These are phyloP conservation scores for Amaranthus cruentus DNA, from an alignment of 148 eudicot species.

Conservation along the genomic window DNA sequence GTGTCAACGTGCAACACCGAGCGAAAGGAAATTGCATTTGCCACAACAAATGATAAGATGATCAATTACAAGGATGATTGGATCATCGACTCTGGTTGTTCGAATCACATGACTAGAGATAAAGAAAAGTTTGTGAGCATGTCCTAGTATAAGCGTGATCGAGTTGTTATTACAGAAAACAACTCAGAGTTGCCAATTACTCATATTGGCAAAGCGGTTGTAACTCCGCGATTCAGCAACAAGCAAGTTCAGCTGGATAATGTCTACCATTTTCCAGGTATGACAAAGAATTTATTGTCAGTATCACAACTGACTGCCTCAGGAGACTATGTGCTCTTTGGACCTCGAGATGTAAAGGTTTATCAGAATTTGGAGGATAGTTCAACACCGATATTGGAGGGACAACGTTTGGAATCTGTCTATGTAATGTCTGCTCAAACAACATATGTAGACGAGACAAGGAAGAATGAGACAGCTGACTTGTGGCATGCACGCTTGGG, in stretches of 20 bases:
- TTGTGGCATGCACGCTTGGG: constrained; percentile 20
- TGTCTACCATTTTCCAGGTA: constrained; percentile 11
- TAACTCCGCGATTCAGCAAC: background rate
- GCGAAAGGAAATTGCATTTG: background rate
- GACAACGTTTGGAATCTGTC: background rate
- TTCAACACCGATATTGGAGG: too few species aligned
- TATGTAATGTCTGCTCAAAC: constrained; percentile 17
- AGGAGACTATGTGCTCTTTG: background rate
- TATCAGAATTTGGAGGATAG: too few species aligned
- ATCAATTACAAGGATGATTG: too few species aligned
- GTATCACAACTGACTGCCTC: constrained; percentile 13
- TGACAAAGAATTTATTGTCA: constrained; percentile 12
- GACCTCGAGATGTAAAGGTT: too few species aligned
- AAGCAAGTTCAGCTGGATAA: background rate
- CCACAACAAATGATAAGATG: too few species aligned
- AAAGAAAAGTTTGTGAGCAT: background rate
- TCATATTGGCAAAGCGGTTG: constrained; percentile 2
- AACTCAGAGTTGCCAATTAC: constrained; percentile 7
- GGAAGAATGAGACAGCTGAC: constrained; percentile 14
- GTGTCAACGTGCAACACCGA: background rate
- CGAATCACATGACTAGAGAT: too few species aligned
- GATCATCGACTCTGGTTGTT: too few species aligned
- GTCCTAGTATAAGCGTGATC: background rate
- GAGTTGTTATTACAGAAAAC: background rate
- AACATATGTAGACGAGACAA: constrained; percentile 12